phyloP scores from a whole-genome alignment of 1,139 yeast species.

The Torulaspora globosa region DNA sequence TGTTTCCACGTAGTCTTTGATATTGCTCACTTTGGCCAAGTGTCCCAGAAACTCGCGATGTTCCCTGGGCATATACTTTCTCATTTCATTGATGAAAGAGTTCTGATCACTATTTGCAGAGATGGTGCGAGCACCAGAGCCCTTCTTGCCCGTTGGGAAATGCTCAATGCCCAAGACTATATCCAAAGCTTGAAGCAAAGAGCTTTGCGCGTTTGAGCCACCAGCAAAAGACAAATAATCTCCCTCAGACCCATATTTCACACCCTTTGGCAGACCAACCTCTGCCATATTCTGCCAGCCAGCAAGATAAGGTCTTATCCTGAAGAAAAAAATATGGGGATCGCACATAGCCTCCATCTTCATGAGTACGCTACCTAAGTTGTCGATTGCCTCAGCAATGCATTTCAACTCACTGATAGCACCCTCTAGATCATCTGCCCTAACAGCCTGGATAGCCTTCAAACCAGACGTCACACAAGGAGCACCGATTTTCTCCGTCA shows the following conservation, averaged over 20 bases:
- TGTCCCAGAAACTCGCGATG: constrained; percentile 70
- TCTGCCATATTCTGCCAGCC: constrained; percentile 94
- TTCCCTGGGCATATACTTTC: constrained; percentile 80
- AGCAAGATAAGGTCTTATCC: constrained; percentile 84
- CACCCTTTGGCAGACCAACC: constrained; percentile 77
- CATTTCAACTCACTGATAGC: constrained; percentile 29
- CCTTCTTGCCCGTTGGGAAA: constrained; percentile 64
- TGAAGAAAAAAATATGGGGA: constrained; percentile 83
- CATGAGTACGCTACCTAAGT: constrained; percentile 68
- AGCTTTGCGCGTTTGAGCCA: constrained; percentile 92
- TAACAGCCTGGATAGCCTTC: constrained; percentile 56
- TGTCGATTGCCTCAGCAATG: constrained; percentile 68
- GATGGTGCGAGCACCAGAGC: constrained; percentile 20
- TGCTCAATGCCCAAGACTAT: constrained; percentile 72
- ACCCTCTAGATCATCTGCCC: constrained; percentile 38
- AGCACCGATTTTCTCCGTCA: constrained; percentile 79
- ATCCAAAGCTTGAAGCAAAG: constrained; percentile 83
- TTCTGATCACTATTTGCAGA: constrained; percentile 40
- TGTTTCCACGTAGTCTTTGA: constrained; percentile 58
- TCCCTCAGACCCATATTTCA: constrained; percentile 65
- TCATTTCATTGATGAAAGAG: constrained; percentile 78
- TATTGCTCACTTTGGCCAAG: constrained; percentile 52
- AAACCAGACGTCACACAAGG: constrained; percentile 56
- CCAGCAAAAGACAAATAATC: constrained; percentile 67
- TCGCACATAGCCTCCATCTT: constrained; percentile 93